A percentile compares a stretch with the other conserved stretches of the same genome.
phyloP scores from a whole-genome alignment of 208 protist genomes.

The Trypanosoma vivax region DNA sequence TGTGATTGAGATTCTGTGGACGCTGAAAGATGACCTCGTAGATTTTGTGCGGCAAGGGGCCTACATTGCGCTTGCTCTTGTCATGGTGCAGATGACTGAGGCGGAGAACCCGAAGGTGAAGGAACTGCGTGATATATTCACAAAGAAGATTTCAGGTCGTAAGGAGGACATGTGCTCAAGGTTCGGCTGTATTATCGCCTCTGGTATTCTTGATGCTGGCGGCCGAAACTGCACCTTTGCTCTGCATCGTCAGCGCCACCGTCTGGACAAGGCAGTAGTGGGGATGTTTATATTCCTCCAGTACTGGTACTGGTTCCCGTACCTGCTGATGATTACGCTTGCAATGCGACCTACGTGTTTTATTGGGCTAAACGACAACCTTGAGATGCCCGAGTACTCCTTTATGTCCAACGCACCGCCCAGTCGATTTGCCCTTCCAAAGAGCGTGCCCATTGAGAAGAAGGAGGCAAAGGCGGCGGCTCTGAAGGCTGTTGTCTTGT shows the following conservation, averaged over 20 bases:
- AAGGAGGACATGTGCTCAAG: conserved; percentile 95
- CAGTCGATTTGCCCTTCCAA: conserved; percentile 90
- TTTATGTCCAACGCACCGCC: conserved; percentile 90
- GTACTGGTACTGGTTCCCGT: conserved; percentile 99
- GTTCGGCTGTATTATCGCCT: conserved; percentile 96
- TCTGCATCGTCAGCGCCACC: conserved; percentile 92
- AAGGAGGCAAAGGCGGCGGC: conserved; percentile 70
- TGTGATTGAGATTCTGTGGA: conserved; percentile 93
- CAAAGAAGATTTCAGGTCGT: conserved; percentile 82
- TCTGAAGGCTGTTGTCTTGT: conserved; percentile 70
- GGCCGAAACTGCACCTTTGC: conserved; percentile 96
- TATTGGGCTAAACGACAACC: conserved; percentile 96
- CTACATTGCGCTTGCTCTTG: conserved; percentile 94
- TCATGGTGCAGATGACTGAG: conserved; percentile 94
- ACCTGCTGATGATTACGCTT: conserved; percentile 95
- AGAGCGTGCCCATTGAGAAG: conserved; percentile 82
- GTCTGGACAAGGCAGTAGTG: conserved; percentile 92
- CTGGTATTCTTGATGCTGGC: conserved; percentile 97
- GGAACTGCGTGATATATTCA: conserved; percentile 74
- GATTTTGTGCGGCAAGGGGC: conserved; percentile 98
- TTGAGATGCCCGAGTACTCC: conserved; percentile 93
- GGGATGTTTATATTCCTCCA: conserved; percentile 98
- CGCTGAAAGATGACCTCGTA: conserved; percentile 90
- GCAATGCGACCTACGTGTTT: conserved; percentile 96
- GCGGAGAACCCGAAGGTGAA: conserved; percentile 84